phyloP scores from a whole-genome alignment of 2,329 filamentous ascomycete genomes.

The Talaromyces verruculosus region DNA sequence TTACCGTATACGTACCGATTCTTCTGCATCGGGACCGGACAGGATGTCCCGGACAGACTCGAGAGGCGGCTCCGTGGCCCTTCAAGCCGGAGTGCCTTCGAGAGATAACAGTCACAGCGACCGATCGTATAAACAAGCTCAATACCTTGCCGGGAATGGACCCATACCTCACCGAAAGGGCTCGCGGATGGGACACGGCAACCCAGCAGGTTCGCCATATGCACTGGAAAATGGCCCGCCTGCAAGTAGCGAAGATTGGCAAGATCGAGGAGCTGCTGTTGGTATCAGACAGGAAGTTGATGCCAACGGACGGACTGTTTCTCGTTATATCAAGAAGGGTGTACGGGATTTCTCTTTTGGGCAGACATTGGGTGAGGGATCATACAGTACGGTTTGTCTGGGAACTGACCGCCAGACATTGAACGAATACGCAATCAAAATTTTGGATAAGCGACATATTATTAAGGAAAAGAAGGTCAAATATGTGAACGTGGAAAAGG shows the following conservation, averaged over 20 bases:
- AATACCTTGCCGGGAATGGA: constrained; percentile 57
- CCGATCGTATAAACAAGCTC: constrained; percentile 64
- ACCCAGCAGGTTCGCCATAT: constrained; percentile 49
- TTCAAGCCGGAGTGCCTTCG: constrained; percentile 61
- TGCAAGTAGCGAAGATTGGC: constrained; percentile 85
- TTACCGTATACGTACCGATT: constrained; percentile 60
- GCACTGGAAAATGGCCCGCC: constrained; percentile 58
- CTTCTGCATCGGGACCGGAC: constrained; percentile 57
- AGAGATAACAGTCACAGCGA: constrained; percentile 70
- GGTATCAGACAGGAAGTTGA: constrained; percentile 80
- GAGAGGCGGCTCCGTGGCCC: constrained; percentile 58
- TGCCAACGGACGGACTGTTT: constrained; percentile 75
- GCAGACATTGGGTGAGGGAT: constrained; percentile 86
- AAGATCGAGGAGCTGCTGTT: constrained; percentile 88
- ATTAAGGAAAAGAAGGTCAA: constrained; percentile 99
- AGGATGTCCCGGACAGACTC: constrained; percentile 62
- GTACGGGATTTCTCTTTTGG: constrained; percentile 97
- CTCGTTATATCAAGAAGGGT: constrained; percentile 89
- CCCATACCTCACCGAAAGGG: constrained; percentile 72
- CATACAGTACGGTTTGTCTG: constrained; percentile 92
- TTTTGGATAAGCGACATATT: constrained; percentile 96
- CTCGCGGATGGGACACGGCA: constrained; percentile 67
- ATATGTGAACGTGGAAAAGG: constrained; percentile 99
- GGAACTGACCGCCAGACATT: constrained; percentile 91
- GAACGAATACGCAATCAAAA: constrained; percentile 97